These are phyloP conservation scores for Piper longum DNA, from an alignment of 164 flowering plant genomes.

Conservation along the genomic window DNA sequence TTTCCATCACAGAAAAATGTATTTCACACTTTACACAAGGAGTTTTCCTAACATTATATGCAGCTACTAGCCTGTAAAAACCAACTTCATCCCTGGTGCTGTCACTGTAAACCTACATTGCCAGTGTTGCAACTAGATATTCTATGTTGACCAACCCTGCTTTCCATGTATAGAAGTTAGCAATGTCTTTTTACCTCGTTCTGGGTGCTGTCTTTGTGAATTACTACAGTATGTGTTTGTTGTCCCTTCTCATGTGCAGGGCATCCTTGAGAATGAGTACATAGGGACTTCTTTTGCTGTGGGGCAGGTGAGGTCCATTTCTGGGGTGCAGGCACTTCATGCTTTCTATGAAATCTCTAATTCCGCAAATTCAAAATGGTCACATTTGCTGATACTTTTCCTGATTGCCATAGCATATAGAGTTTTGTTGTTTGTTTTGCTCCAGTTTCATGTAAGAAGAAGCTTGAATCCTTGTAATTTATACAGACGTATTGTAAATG, in stretches of 20 bases:
- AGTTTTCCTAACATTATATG: too few species aligned
- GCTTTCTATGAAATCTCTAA: slow-evolving; percentile 55
- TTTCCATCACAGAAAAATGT: too few species aligned
- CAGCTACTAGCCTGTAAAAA: too few species aligned
- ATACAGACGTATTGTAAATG: slow-evolving; percentile 20
- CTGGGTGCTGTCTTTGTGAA: too few species aligned
- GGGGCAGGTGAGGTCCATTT: slow-evolving; percentile 77
- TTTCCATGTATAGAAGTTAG: too few species aligned
- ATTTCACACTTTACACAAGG: too few species aligned
- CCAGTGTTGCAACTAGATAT: too few species aligned
- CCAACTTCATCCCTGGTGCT: too few species aligned
- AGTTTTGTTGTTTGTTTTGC: slow-evolving; percentile 44
- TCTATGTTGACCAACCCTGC: too few species aligned
- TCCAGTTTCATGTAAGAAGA: slow-evolving; percentile 35
- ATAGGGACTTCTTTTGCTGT: slow-evolving; percentile 68
- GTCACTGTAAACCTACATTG: too few species aligned
- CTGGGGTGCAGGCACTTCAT: slow-evolving; percentile 73
- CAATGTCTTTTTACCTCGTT: too few species aligned
- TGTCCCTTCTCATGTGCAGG: slow-evolving; percentile 28
- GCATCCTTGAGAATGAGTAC: slow-evolving; percentile 90
- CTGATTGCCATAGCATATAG: slow-evolving; percentile 72
- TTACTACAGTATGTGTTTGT: too few species aligned
- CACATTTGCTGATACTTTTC: slow-evolving; percentile 54
- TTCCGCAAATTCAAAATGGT: slow-evolving; percentile 61
- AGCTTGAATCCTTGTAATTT: slow-evolving; percentile 15